Conservation (phyloP, 1,139 yeast species). For the Candida sanyaensis region DNA sequence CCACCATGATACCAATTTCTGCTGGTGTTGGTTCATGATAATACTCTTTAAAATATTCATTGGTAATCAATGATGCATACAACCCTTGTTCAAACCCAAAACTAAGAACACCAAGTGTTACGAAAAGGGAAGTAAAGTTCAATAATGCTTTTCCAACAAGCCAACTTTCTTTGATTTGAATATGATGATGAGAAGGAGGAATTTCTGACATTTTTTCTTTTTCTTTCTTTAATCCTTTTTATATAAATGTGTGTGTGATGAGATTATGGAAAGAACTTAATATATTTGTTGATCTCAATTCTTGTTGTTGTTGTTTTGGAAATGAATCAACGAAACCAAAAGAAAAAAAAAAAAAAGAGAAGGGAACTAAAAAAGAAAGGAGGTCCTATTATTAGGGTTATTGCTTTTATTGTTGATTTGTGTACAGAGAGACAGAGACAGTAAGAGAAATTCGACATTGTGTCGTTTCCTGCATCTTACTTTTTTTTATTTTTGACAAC, state of each 20-base stretch:
- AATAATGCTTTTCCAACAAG: slow-evolving; percentile 56
- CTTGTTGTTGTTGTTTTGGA: neutral
- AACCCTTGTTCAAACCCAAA: slow-evolving; percentile 68
- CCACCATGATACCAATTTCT: slow-evolving; percentile 53
- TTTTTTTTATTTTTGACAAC: neutral
- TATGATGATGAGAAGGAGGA: slow-evolving; percentile 23
- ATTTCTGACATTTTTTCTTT: slow-evolving; percentile 1
- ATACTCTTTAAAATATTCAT: slow-evolving; percentile 69
- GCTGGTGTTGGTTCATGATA: slow-evolving; percentile 65
- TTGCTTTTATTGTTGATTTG: neutral
- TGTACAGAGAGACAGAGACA: too few relatives aligned
- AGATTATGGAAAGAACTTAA: neutral
- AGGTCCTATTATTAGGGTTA: neutral
- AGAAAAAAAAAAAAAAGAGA: neutral
- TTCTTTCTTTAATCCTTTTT: neutral
- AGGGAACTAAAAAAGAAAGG: neutral
- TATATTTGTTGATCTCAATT: neutral
- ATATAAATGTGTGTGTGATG: too few relatives aligned
- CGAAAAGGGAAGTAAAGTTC: slow-evolving; percentile 59
- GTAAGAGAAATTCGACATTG: neutral
- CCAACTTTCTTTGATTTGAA: slow-evolving; percentile 40
- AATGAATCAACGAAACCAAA: neutral
- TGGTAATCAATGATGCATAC: slow-evolving; percentile 63
- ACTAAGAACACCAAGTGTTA: slow-evolving; percentile 57
- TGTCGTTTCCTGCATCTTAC: neutral